Evolutionary conservation across 345 rosid species (phyloP).

Genomic region (Melaleuca alternifolia): DNA sequence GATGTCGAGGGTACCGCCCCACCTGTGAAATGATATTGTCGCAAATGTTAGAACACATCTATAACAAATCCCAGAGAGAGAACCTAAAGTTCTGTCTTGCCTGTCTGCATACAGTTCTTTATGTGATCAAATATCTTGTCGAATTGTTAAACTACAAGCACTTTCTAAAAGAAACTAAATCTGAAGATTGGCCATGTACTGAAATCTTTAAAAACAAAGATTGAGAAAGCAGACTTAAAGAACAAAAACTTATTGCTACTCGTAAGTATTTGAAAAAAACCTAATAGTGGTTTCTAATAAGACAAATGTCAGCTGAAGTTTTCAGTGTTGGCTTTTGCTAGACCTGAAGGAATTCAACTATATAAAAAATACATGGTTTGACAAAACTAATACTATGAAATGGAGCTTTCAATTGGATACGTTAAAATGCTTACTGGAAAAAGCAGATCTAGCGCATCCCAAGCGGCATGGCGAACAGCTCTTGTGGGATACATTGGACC

Average conservation of each 20-base stretch:
- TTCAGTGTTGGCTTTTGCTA: neutral
- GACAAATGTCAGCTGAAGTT: neutral
- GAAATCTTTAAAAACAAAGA: no score
- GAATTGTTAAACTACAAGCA: neutral
- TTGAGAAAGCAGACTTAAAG: neutral
- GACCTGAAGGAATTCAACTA: neutral
- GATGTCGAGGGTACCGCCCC: slow-evolving; percentile 83
- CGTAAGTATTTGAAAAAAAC: neutral
- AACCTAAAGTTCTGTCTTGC: neutral
- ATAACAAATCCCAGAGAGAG: neutral
- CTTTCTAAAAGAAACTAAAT: neutral
- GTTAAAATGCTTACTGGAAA: slow-evolving; percentile 66
- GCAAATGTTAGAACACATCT: neutral
- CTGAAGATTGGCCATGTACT: neutral
- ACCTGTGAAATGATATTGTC: slow-evolving; percentile 33
- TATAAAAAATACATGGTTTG: neutral
- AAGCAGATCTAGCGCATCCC: slow-evolving; percentile 89
- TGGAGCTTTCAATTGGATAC: neutral
- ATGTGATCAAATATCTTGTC: neutral
- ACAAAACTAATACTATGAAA: neutral
- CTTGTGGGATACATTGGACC: slow-evolving; percentile 99
- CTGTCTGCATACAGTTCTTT: neutral
- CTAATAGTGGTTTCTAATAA: neutral
- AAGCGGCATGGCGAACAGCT: slow-evolving; percentile 96
- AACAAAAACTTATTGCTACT: neutral